Conservation (phyloP, 139 green algal genomes). For the Coelastrella sp. region DNA sequence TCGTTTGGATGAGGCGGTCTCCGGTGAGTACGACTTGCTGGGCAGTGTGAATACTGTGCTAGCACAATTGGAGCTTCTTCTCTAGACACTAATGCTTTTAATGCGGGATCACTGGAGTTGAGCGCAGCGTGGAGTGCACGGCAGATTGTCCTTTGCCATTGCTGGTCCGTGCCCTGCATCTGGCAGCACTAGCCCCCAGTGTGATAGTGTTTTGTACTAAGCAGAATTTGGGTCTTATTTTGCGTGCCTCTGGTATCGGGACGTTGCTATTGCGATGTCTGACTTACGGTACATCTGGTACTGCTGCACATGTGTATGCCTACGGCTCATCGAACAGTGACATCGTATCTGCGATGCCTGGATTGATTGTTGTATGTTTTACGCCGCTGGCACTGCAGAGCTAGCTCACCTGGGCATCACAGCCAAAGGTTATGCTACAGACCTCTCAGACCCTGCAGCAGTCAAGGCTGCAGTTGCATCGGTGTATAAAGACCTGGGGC, state of each 20-base stretch:
- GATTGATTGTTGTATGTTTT: background rate
- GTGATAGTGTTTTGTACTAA: background rate
- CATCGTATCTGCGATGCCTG: background rate
- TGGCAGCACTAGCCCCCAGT: background rate
- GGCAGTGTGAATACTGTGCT: background rate
- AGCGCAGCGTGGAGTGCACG: too few species aligned
- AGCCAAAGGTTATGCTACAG: conserved; percentile 23
- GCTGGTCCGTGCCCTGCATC: background rate
- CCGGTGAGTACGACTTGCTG: background rate
- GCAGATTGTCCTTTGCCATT: background rate
- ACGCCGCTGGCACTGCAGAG: background rate
- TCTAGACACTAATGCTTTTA: background rate
- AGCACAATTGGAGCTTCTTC: background rate
- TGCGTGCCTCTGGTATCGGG: background rate
- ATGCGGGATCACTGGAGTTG: background rate
- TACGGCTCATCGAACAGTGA: background rate
- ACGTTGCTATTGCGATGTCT: background rate
- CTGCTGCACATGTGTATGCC: too few species aligned
- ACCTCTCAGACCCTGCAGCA: conserved; percentile 43
- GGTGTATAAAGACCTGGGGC: background rate
- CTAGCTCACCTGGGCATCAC: conserved; percentile 3
- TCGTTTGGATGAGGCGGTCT: conserved; percentile 1
- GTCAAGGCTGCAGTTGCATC: conserved; percentile 27
- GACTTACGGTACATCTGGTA: too few species aligned
- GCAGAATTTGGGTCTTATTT: background rate